Conservation (phyloP, 2,329 filamentous ascomycete genomes). For the Sporothrix luriei region DNA sequence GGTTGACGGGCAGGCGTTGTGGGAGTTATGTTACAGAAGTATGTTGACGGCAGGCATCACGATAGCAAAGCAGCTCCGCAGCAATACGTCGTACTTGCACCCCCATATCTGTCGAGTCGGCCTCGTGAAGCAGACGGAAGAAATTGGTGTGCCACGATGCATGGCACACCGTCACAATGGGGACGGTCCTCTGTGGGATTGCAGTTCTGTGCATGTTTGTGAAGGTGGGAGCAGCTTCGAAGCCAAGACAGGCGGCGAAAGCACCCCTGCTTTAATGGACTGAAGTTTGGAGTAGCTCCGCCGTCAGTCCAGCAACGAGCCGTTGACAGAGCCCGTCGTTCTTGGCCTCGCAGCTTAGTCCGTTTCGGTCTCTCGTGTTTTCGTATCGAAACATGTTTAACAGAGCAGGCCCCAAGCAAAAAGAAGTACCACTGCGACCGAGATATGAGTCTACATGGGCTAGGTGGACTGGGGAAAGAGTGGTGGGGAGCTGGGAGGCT, state of each 20-base stretch:
- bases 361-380: conserved; percentile 17
- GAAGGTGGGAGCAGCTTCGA: neutral
- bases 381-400: conserved; percentile 16
- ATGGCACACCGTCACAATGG: neutral
- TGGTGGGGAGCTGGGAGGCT: neutral
- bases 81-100: neutral
- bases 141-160: neutral
- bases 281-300: neutral
- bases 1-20: neutral
- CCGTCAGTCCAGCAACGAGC: neutral
- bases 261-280: neutral
- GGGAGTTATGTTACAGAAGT: neutral
- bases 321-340: neutral
- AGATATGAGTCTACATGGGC: neutral
- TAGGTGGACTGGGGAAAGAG: neutral
- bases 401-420: neutral
- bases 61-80: no score
- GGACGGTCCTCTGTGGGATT: neutral
- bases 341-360: conserved; percentile 26
- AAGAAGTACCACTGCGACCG: neutral
- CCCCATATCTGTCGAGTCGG: neutral
- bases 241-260: neutral
- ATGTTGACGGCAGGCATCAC: neutral
- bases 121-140: no score
- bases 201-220: no score